Base-by-base conservation (phyloP, 192 early-diverging fungal species). In the Backusella mclennaniae region DNA sequence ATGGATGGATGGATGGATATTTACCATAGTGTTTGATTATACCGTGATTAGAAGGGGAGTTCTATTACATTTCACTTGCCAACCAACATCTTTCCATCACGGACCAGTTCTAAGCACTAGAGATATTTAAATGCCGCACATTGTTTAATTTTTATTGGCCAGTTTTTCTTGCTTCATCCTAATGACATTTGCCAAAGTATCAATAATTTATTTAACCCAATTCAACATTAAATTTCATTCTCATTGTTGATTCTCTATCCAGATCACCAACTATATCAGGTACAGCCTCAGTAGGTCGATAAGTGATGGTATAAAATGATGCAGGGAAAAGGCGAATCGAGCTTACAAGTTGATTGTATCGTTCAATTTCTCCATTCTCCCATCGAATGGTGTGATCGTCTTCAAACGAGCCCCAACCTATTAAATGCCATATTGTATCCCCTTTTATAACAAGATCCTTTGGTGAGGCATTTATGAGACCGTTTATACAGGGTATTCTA, bases 381-480 rank as follows among this genome's bases (percentile, higher is more conserved):
- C 80, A 82, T 23, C 36, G 15, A 12, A 82, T 35, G 5, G 41
- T 41, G 2, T 75, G 69, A 11, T 71, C 19, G 26, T 77, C 80
- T 15, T 71, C 33, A 35, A 66, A 71, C 1, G 73, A 71, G 31
- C 80, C 80, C 80, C 80, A 82, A 6, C 71, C 76, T 46, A 82
- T 21, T 21, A 82, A 17, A 49, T 82, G 80, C 80, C 80, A 82
- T 41, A 44, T 15, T 6, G 67, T 63, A 14, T 26, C 26, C 3
- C 66, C 8, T 36, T 46, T 46, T 3, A 82, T 23, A 6, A 70
- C 17, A 35, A 82, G 56, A 31, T 72, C 69, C 35, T 29, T 38
- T 6, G 80, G 80, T 0, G 29, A 35, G 2, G 41, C 15, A 12
- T 70, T 67, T 9, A 76, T 41, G 12, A 76, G 35, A 2, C 80